These are phyloP conservation scores for Phlebopus sp. DNA, from an alignment of 1,284 basidiomycete genomes.

Conservation along the genomic window DNA sequence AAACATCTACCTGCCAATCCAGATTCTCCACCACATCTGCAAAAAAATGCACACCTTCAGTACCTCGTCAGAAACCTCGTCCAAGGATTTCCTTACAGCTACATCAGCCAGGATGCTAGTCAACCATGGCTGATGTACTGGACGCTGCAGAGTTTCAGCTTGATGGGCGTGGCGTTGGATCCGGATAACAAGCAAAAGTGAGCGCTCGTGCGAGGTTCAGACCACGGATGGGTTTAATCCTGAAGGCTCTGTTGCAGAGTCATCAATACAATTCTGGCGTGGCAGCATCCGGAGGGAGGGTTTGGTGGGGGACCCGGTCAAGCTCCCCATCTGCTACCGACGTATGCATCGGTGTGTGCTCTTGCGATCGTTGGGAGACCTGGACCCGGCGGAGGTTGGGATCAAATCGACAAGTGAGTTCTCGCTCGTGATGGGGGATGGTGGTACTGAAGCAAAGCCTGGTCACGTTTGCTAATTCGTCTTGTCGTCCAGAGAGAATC, in stretches of 20 bases:
- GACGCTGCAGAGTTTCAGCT: slow-evolving; percentile 79
- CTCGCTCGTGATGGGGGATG: background rate
- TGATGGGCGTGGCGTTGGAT: slow-evolving; percentile 78
- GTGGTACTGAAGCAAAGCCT: background rate
- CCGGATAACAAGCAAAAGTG: slow-evolving; percentile 70
- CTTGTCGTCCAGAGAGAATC: slow-evolving; percentile 47
- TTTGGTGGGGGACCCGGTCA: slow-evolving; percentile 93
- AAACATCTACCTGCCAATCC: slow-evolving; percentile 40
- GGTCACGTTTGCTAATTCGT: background rate
- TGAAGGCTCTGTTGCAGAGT: slow-evolving; percentile 40
- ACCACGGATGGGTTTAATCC: background rate
- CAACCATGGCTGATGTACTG: slow-evolving; percentile 93
- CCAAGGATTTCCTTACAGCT: slow-evolving; percentile 76
- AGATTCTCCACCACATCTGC: slow-evolving; percentile 36
- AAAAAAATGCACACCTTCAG: slow-evolving; percentile 63
- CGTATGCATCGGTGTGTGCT: slow-evolving; percentile 85
- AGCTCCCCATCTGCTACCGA: slow-evolving; percentile 84
- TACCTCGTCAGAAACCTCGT: slow-evolving; percentile 66
- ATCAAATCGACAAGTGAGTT: slow-evolving; percentile 70
- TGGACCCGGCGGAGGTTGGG: slow-evolving; percentile 79
- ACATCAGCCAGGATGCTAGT: slow-evolving; percentile 85
- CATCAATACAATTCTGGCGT: slow-evolving; percentile 75
- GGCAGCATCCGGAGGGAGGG: slow-evolving; percentile 82
- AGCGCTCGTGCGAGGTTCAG: slow-evolving; percentile 14
- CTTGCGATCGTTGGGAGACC: slow-evolving; percentile 81